phyloP scores from a whole-genome alignment of 1,284 basidiomycete genomes.

The Tilletia walkeri region DNA sequence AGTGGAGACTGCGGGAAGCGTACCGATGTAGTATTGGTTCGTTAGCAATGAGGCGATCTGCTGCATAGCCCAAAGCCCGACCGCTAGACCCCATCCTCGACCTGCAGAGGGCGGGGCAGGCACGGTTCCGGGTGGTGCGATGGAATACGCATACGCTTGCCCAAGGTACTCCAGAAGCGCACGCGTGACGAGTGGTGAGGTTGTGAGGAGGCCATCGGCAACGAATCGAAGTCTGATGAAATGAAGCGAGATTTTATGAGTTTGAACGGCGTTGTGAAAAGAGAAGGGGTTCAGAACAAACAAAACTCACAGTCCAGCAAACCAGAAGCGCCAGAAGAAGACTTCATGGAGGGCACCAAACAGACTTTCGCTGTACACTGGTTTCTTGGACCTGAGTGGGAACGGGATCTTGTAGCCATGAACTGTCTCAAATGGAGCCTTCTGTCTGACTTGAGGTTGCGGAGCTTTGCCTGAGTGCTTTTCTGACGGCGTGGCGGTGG shows the following conservation, averaged over 20 bases:
- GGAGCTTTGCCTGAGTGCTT: neutral
- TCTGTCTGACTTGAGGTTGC: neutral
- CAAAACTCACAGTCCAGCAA: slow-evolving; percentile 23
- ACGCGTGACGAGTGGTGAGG: slow-evolving; percentile 33
- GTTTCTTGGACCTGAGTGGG: slow-evolving; percentile 16
- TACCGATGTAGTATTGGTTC: slow-evolving; percentile 15
- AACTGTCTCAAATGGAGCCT: neutral
- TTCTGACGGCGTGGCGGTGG: neutral
- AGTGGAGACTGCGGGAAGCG: slow-evolving; percentile 26
- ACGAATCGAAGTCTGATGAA: slow-evolving; percentile 27
- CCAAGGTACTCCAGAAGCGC: slow-evolving; percentile 74
- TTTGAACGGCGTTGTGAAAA: no score
- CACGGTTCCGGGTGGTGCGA: slow-evolving; percentile 59
- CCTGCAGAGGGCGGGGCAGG: slow-evolving; percentile 59
- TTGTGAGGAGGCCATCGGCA: slow-evolving; percentile 27
- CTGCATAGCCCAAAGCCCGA: slow-evolving; percentile 58
- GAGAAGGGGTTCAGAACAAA: no score
- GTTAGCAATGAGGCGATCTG: slow-evolving; percentile 29
- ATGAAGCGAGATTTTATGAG: neutral
- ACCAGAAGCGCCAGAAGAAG: slow-evolving; percentile 30
- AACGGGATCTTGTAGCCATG: slow-evolving; percentile 13
- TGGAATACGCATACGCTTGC: slow-evolving; percentile 64
- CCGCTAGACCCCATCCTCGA: slow-evolving; percentile 70
- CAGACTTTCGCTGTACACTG: slow-evolving; percentile 25
- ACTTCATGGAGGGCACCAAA: slow-evolving; percentile 32